These are phyloP conservation scores for Blastobotrys proliferans DNA, from an alignment of 1,139 yeast species.

Conservation along the genomic window DNA sequence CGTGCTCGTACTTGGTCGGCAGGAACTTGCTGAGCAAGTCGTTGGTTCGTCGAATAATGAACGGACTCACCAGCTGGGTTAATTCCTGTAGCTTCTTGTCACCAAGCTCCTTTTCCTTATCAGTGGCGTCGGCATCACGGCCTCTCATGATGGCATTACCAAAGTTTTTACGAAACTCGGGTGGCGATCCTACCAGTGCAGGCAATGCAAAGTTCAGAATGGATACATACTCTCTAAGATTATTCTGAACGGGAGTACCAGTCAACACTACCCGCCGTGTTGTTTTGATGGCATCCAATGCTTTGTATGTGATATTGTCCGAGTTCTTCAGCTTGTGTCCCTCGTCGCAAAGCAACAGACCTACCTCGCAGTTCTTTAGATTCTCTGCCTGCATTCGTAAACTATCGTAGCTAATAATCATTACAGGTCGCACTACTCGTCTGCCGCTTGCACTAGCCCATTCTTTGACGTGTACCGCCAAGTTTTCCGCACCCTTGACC, in stretches of 20 bases:
- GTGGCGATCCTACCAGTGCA: conserved; percentile 79
- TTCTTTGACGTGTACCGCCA: conserved; percentile 63
- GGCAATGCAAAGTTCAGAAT: conserved; percentile 91
- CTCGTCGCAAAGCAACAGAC: conserved; percentile 88
- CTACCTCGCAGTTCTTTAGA: conserved; percentile 75
- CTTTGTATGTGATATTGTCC: conserved; percentile 87
- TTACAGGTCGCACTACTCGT: conserved; percentile 85
- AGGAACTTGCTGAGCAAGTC: conserved; percentile 89
- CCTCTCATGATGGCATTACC: conserved; percentile 79
- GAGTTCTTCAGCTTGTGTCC: conserved; percentile 96
- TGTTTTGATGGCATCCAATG: conserved; percentile 77
- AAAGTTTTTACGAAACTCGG: conserved; percentile 78
- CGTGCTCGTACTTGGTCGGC: conserved; percentile 95
- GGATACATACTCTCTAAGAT: conserved; percentile 90
- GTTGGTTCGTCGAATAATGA: conserved; percentile 92
- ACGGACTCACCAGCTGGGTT: conserved; percentile 74
- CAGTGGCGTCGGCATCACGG: conserved; percentile 87
- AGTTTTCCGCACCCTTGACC: conserved; percentile 42
- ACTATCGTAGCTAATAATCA: conserved; percentile 94
- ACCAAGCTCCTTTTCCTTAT: conserved; percentile 69
- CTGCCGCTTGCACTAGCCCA: conserved; percentile 94
- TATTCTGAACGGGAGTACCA: conserved; percentile 98
- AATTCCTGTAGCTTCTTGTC: conserved; percentile 66
- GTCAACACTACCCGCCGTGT: conserved; percentile 86
- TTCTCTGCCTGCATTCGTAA: conserved; percentile 79